phyloP scores from a whole-genome alignment of 1,284 basidiomycete species.

The Termitomyces sp. region DNA sequence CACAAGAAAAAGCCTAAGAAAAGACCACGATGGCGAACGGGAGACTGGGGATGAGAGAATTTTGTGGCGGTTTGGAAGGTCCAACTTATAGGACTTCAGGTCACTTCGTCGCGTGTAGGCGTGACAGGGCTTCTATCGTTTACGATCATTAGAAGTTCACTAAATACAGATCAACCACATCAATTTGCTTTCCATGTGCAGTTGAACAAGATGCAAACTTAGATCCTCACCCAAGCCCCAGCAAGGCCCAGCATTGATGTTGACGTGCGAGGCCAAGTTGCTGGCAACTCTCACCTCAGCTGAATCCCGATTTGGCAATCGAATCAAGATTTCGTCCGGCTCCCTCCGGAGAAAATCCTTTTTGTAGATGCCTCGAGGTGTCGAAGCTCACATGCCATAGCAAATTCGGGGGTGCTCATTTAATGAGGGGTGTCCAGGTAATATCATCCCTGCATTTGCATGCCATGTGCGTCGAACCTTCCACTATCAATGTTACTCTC shows the following conservation, averaged over 20 bases:
- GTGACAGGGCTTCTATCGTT: slow-evolving; percentile 20
- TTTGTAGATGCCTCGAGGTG: slow-evolving; percentile 18
- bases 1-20: not conserved
- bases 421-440: slow-evolving; percentile 12
- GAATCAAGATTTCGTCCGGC: slow-evolving; percentile 17
- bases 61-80: slow-evolving; percentile 12
- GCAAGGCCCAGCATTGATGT: slow-evolving; percentile 8
- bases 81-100: slow-evolving; percentile 5
- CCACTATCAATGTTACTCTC: slow-evolving; percentile 3
- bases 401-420: slow-evolving; percentile 21
- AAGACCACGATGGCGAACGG: not conserved
- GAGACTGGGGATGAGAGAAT: slow-evolving; percentile 13
- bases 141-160: slow-evolving; percentile 17
- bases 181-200: slow-evolving; percentile 13
- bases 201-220: slow-evolving; percentile 15
- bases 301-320: slow-evolving; percentile 13
- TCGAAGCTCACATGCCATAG: slow-evolving; percentile 18
- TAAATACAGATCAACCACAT: slow-evolving; percentile 14
- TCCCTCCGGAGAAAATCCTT: slow-evolving; percentile 19
- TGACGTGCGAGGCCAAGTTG: slow-evolving; percentile 1
- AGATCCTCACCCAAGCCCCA: slow-evolving; percentile 15
- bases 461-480: slow-evolving; percentile 13
- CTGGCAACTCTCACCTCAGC: slow-evolving; percentile 12
- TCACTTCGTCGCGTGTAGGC: slow-evolving; percentile 11
- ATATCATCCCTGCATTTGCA: slow-evolving; percentile 17